Conservation (phyloP, 2,329 filamentous ascomycete species). For the Venturia effusa region DNA sequence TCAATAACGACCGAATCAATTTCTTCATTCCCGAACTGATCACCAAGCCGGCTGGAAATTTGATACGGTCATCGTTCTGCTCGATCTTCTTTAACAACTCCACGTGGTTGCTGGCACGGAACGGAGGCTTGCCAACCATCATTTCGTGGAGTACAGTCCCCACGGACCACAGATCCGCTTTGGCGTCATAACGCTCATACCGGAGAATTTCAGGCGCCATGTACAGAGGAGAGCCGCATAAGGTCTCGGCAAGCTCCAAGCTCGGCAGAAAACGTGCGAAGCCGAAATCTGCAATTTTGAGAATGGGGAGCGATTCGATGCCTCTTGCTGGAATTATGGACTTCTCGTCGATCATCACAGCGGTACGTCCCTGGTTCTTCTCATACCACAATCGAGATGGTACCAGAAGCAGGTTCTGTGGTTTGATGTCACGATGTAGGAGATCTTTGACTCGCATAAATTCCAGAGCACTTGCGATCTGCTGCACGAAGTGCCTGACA, state of each 20-base stretch:
- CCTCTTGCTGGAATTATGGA: slow-evolving; percentile 74
- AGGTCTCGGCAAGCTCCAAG: slow-evolving; percentile 85
- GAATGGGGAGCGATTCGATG: slow-evolving; percentile 76
- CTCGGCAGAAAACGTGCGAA: slow-evolving; percentile 87
- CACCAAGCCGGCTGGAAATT: slow-evolving; percentile 62
- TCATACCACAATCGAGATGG: slow-evolving; percentile 66
- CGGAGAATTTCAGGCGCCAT: slow-evolving; percentile 97
- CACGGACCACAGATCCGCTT: slow-evolving; percentile 95
- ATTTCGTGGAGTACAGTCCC: slow-evolving; percentile 95
- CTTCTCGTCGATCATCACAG: slow-evolving; percentile 69
- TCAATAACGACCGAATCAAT: slow-evolving; percentile 70
- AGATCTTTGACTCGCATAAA: slow-evolving; percentile 79
- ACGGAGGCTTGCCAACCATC: slow-evolving; percentile 82
- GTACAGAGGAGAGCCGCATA: slow-evolving; percentile 93
- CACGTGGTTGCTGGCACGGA: slow-evolving; percentile 86
- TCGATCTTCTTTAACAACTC: slow-evolving; percentile 90
- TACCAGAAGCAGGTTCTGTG: slow-evolving; percentile 85
- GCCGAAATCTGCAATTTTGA: slow-evolving; percentile 98
- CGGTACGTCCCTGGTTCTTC: slow-evolving; percentile 48
- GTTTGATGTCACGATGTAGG: slow-evolving; percentile 94
- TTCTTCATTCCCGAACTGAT: slow-evolving; percentile 69
- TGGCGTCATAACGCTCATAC: slow-evolving; percentile 95
- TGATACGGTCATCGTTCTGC: slow-evolving; percentile 73
- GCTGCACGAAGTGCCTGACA: slow-evolving; percentile 89
- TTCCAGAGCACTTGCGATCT: slow-evolving; percentile 81